Evolutionary conservation across 2,329 filamentous ascomycete species (phyloP), one percentile per base, ranked within the genome.

Genomic region (Phaeosphaeria sp.): DNA sequence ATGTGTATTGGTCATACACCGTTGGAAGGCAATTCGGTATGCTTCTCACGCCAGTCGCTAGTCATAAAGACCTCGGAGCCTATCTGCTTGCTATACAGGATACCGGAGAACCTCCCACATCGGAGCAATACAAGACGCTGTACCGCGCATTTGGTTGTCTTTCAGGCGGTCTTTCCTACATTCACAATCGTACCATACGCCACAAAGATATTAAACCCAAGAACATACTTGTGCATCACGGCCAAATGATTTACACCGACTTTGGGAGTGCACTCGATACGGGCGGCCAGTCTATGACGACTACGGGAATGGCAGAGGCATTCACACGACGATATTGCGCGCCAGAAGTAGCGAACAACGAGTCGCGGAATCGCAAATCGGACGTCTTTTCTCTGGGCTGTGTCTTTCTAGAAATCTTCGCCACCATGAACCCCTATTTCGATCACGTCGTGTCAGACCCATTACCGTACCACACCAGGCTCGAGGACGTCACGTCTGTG

Each of bases 131-230:
- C 3, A 11, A 15, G 15, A 39, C 36, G 17, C 36, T 39, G 6
- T 15, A n/a, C n/a, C 20, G 24, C 2, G 18, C 20, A 63, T 73
- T 72, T 57, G 69, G 65, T 18, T 72, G 72, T 49, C 57, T 74
- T 9, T 59, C 55, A 39, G 45, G 51, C 13, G 66, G 66, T 24
- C 58, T 75, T 7, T 48, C 56, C 18, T 74, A 66, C 55, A 53
- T 74, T 9, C 71, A 74, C 50, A 46, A 47, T 7, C 42, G 61
- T 7, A 56, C 59, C 3, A 63, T 72, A n/a, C 61, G 69, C n/a
- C 69, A 75, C 46, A 72, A 58, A 66, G 52, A 74, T 53, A 73
- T 75, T 44, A 75, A 74, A 51, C 73, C 72, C 18, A 45, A 47
- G 8, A 75, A 74, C 40, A 73, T 76, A 30, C 61, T 75, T 7